Evolutionary conservation across 1,139 yeast genomes (phyloP), one percentile per base, ranked within the genome.

Genomic region (Arxiozyma telluris): DNA sequence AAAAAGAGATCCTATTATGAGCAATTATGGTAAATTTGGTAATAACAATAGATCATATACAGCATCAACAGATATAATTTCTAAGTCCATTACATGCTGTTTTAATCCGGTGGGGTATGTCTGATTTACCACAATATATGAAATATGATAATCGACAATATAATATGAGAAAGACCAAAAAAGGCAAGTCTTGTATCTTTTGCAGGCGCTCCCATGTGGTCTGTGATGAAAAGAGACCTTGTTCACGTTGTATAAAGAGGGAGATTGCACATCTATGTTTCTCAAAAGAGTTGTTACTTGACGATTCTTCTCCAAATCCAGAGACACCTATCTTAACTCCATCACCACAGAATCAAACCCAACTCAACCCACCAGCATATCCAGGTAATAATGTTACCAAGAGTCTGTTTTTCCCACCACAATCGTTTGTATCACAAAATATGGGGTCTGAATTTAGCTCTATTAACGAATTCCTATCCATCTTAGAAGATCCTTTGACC

Each of bases 161-260:
- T 15, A 47, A 15, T 20, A 47, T 41, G 50, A 23, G 20, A 9
- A 27, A 44, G 21, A 50, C 50, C 42, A 60, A 54, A 53, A 61
- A 61, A 23, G 48, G 56, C 3, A 53, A 49, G 55, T 96, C 98
- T 0, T 91, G 98, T 72, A 87, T 91, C 2, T 91, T 88, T 66
- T 91, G 98, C 66, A 79, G 97, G 50, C 75, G 98, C 50, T 88
- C 96, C 1, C 98, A 91, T 68, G 89, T 91, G 94, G 87, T 90
- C 39, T 91, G 98, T 71, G 96, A 90, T 67, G 85, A 82, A 46
- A 74, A 81, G 17, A 75, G 97, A 55, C 98, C 98, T 1, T 91
- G 98, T 67, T 80, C 83, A 53, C 74, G 97, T 52, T 91, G 98
- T 70, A 78, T 90, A 22, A 88, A 87, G 68, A 75, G 98, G 59